Evolutionary conservation across 116 monocot species (phyloP).

Genomic region (Cymodocea nodosa): DNA sequence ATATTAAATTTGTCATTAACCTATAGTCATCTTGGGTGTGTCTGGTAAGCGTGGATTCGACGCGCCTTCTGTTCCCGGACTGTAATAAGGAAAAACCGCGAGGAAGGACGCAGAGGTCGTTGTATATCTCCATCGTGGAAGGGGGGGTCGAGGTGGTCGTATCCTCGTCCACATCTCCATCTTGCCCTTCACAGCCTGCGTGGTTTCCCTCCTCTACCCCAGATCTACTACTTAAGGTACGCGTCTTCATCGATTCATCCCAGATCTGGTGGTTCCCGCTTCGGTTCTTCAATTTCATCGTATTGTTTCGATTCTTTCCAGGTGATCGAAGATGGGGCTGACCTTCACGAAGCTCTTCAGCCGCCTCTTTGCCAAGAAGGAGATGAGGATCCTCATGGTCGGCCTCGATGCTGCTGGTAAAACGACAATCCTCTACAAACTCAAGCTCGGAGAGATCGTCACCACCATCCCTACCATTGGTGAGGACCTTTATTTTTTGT

Average conservation of each 20-base stretch:
- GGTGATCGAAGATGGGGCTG: constrained; percentile 17
- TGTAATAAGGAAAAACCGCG: no score
- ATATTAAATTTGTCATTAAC: no score
- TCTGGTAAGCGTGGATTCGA: neutral
- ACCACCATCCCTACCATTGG: constrained; percentile 24
- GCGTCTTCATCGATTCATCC: neutral
- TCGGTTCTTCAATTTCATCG: neutral
- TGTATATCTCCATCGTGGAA: no score
- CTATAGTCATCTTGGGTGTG: no score
- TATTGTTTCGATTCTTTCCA: neutral
- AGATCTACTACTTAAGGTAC: neutral
- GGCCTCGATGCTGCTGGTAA: constrained; percentile 25
- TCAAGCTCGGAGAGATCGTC: constrained; percentile 21
- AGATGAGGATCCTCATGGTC: constrained; percentile 27
- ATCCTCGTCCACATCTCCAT: neutral
- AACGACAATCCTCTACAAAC: constrained; percentile 22
- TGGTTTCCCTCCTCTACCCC: neutral
- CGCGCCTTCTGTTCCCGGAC: constrained; percentile 1
- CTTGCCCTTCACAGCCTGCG: no score
- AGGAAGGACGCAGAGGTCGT: no score
- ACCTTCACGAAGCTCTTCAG: constrained; percentile 18
- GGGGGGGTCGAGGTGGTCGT: no score
- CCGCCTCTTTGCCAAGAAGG: constrained; percentile 20
- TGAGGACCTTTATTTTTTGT: neutral
- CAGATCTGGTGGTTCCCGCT: neutral